A percentile compares a stretch with the other conserved stretches of the same genome.
Conservation (phyloP, 192 early-diverging fungal genomes). For the Gaertneriomyces semiglobifer region DNA sequence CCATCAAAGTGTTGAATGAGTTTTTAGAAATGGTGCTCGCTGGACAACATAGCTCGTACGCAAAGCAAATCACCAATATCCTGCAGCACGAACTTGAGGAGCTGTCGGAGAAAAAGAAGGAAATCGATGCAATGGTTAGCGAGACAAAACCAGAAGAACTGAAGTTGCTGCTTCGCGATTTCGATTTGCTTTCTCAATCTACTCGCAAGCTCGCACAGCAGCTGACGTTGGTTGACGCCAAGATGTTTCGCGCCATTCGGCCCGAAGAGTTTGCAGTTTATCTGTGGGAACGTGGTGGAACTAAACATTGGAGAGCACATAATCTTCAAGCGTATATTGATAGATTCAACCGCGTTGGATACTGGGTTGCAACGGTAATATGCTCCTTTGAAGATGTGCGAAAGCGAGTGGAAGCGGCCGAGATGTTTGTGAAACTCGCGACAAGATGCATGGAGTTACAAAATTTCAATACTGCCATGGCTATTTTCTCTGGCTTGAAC, state of each 20-base stretch:
- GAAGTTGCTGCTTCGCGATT: slow-evolving; percentile 12
- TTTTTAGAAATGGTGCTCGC: slow-evolving; percentile 22
- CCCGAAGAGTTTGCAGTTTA: slow-evolving; percentile 33
- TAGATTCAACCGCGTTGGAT: slow-evolving; percentile 37
- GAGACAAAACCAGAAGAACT: slow-evolving; percentile 21
- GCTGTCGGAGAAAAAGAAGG: not conserved
- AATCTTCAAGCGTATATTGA: slow-evolving; percentile 33
- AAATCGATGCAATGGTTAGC: not conserved
- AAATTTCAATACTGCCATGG: slow-evolving; percentile 45
- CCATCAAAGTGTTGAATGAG: slow-evolving; percentile 13
- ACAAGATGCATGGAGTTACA: slow-evolving; percentile 29
- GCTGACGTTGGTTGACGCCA: slow-evolving; percentile 37
- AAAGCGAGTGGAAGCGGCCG: slow-evolving; percentile 27
- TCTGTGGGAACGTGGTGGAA: slow-evolving; percentile 23
- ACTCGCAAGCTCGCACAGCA: slow-evolving; percentile 35
- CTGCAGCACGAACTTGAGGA: slow-evolving; percentile 15
- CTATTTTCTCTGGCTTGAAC: slow-evolving; percentile 43
- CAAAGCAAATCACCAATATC: slow-evolving; percentile 23
- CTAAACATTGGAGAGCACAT: slow-evolving; percentile 4
- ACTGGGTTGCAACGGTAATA: slow-evolving; percentile 33
- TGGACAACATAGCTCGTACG: slow-evolving; percentile 13
- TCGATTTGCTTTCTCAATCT: slow-evolving; percentile 32
- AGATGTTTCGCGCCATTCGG: slow-evolving; percentile 32
- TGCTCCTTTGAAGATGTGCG: slow-evolving; percentile 13
- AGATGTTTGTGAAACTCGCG: slow-evolving; percentile 35